phyloP scores from a whole-genome alignment of 2,329 filamentous ascomycete species.

The Aureobasidium sp. region DNA sequence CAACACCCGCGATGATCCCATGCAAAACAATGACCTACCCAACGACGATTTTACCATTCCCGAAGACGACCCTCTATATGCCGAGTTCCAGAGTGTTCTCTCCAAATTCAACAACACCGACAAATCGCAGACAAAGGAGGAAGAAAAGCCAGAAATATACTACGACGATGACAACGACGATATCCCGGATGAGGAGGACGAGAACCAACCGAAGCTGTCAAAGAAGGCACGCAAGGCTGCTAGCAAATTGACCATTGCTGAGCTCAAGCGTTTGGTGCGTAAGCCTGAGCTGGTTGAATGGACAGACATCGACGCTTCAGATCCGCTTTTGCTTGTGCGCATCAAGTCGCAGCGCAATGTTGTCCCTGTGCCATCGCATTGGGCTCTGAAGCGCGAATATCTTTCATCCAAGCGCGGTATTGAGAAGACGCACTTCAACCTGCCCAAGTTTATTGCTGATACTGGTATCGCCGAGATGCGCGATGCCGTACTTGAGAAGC shows the following conservation, averaged over 20 bases:
- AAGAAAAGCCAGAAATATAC: constrained; percentile 77
- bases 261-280: constrained; percentile 83
- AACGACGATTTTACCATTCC: constrained; percentile 20
- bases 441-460: constrained; percentile 95
- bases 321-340: constrained; percentile 81
- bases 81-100: constrained; percentile 76
- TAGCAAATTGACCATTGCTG: constrained; percentile 87
- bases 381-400: constrained; percentile 95
- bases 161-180: constrained; percentile 79
- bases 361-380: constrained; percentile 87
- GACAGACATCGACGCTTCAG: constrained; percentile 87
- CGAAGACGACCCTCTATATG: constrained; percentile 60
- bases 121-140: constrained; percentile 43
- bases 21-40: constrained; percentile 19
- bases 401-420: constrained; percentile 94
- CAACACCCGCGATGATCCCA: constrained; percentile 13
- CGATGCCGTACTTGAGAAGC: constrained; percentile 90
- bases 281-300: constrained; percentile 95
- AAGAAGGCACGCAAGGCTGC: constrained; percentile 92
- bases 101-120: constrained; percentile 61
- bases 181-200: constrained; percentile 76
- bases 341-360: constrained; percentile 95
- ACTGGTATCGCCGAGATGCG: constrained; percentile 98
- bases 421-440: constrained; percentile 84
- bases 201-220: constrained; percentile 63